A percentile compares a stretch with the other conserved stretches of the same genome.
phyloP scores from a whole-genome alignment of 2,329 filamentous ascomycete species.

The Juglanconis oblonga region DNA sequence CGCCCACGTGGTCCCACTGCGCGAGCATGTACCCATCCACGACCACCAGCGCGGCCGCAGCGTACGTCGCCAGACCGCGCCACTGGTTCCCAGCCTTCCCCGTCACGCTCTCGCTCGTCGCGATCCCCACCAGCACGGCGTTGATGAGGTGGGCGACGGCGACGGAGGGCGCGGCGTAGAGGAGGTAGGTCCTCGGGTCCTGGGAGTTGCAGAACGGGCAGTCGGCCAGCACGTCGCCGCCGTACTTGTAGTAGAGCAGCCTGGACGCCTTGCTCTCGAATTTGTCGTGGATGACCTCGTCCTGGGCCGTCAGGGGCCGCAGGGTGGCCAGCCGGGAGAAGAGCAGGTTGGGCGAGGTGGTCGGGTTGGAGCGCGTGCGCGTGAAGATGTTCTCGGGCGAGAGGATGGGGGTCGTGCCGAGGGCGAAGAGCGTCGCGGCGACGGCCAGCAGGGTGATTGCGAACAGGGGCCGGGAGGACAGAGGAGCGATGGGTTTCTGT shows the following conservation, averaged over 20 bases:
- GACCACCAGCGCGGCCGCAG: constrained; percentile 54
- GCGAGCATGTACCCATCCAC: constrained; percentile 65
- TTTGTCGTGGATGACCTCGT: constrained; percentile 64
- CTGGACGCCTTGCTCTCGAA: constrained; percentile 71
- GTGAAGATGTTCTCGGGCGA: constrained; percentile 79
- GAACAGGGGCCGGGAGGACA: constrained; percentile 58
- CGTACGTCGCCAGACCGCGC: constrained; percentile 67
- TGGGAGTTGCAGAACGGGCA: constrained; percentile 83
- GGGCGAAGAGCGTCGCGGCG: constrained; percentile 50
- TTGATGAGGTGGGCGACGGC: constrained; percentile 78
- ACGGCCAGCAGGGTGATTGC: constrained; percentile 52
- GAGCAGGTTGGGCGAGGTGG: constrained; percentile 80
- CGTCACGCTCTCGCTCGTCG: constrained; percentile 66
- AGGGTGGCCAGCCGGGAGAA: constrained; percentile 69
- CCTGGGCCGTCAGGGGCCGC: constrained; percentile 55
- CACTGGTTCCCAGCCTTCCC: constrained; percentile 64
- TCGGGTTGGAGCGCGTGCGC: constrained; percentile 74
- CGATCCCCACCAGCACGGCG: constrained; percentile 66
- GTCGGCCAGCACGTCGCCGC: constrained; percentile 67
- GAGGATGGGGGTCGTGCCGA: constrained; percentile 65
- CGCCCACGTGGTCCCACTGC: constrained; percentile 59
- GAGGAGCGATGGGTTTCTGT: constrained; percentile 50
- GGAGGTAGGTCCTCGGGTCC: constrained; percentile 67
- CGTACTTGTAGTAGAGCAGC: constrained; percentile 80
- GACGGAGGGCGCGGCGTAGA: constrained; percentile 75